Conservation (phyloP, 2,329 filamentous ascomycete genomes). For the Penicillium sclerotiorum region DNA sequence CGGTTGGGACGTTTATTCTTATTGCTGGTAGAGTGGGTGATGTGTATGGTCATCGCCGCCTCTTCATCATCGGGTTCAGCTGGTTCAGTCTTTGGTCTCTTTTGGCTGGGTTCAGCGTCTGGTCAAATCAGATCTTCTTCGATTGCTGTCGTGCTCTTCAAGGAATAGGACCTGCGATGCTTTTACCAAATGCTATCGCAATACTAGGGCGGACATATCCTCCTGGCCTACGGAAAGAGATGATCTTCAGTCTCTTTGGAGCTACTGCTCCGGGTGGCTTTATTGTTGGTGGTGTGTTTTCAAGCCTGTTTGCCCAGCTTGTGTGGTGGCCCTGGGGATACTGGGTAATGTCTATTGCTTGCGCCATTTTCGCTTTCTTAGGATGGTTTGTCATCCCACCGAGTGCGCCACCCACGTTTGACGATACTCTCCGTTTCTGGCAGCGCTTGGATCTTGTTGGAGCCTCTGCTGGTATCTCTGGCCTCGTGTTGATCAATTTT, state of each 20-base stretch:
- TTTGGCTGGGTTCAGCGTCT: conserved; percentile 32
- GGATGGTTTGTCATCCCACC: conserved; percentile 37
- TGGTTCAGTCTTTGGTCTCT: conserved; percentile 35
- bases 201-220: conserved; percentile 58
- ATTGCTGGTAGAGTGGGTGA: conserved; percentile 36
- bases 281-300: conserved; percentile 46
- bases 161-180: conserved; percentile 9
- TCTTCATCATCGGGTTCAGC: conserved; percentile 32
- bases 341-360: conserved; percentile 43
- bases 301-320: conserved; percentile 43
- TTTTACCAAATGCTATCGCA: conserved; percentile 7
- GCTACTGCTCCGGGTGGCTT: conserved; percentile 52
- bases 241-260: conserved; percentile 60
- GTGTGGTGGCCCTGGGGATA: conserved; percentile 56
- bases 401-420: neutral
- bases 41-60: conserved; percentile 31
- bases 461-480: conserved; percentile 53
- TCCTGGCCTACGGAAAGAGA: conserved; percentile 60
- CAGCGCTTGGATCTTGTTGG: conserved; percentile 44
- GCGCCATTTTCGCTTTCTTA: conserved; percentile 42
- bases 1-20: conserved; percentile 40
- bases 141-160: conserved; percentile 39
- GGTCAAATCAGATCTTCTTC: conserved; percentile 49
- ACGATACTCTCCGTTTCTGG: neutral
- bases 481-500: conserved; percentile 65